Evolutionary conservation across 169 alveolate genomes (phyloP).

Genomic region (Miamiensis avidus): DNA sequence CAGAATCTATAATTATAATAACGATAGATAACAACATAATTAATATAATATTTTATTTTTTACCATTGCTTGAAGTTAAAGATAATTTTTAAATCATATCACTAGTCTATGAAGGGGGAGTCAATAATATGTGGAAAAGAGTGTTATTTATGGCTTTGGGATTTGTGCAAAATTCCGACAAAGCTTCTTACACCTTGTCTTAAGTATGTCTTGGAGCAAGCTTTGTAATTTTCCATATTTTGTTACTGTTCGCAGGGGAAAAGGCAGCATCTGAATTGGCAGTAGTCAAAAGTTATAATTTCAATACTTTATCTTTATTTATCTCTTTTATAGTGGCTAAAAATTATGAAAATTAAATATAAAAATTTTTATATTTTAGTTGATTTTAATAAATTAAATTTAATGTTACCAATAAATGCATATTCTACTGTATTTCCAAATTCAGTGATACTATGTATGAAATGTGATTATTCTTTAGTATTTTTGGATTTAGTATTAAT

Average conservation of each 20-base stretch:
- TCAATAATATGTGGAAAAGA: conserved; percentile 3
- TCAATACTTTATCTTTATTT: not conserved
- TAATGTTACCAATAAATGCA: too few species aligned
- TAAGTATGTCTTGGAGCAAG: not conserved
- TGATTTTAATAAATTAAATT: too few species aligned
- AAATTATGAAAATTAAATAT: too few species aligned
- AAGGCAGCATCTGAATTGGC: too few species aligned
- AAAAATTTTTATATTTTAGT: too few species aligned
- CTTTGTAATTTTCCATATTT: conserved; percentile 12
- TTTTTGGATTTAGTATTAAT: conserved; percentile 9
- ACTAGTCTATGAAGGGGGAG: conserved; percentile 10
- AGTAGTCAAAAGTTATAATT: not conserved
- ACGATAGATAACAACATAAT: not conserved
- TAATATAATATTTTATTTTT: too few species aligned
- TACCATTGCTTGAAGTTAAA: not conserved
- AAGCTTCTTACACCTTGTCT: not conserved
- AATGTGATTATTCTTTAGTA: conserved; percentile 8
- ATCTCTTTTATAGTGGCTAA: conserved; percentile 3
- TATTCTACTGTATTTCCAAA: conserved; percentile 12
- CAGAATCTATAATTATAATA: not conserved
- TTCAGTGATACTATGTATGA: conserved; percentile 17
- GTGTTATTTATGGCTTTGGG: conserved; percentile 3
- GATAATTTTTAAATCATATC: conserved; percentile 5
- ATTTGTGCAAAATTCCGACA: not conserved
- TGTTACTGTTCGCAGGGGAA: too few species aligned